A percentile compares a stretch with the other conserved stretches of the same genome.
phyloP scores from a whole-genome alignment of 345 rosid genomes.

The Noccaea caerulescens region DNA sequence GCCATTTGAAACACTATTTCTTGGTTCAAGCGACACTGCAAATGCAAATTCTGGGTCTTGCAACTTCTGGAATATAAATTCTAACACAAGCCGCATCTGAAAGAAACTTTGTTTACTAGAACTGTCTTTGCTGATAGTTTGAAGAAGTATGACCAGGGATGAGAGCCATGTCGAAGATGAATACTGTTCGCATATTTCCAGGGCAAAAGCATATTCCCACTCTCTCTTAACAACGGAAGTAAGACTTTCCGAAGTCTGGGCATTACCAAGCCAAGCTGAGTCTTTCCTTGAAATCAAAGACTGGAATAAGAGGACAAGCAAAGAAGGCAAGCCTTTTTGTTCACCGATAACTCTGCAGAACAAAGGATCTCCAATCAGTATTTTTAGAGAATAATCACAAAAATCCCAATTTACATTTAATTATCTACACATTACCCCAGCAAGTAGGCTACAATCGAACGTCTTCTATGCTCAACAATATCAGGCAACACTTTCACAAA shows the following conservation, averaged over 20 bases:
- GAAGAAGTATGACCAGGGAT: constrained; percentile 67
- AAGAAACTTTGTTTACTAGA: constrained; percentile 46
- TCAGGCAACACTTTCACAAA: constrained; percentile 81
- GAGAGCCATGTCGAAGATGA: constrained; percentile 87
- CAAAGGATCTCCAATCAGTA: constrained; percentile 20
- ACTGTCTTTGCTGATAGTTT: constrained; percentile 47
- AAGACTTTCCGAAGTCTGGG: constrained; percentile 42
- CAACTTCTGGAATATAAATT: constrained; percentile 67
- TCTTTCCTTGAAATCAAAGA: constrained; percentile 65
- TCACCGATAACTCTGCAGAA: constrained; percentile 84
- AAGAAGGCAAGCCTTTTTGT: constrained; percentile 70
- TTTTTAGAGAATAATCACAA: neutral
- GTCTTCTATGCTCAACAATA: constrained; percentile 77
- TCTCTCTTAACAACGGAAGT: constrained; percentile 52
- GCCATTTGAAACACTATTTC: constrained; percentile 52
- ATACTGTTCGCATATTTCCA: constrained; percentile 76
- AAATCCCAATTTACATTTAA: constrained; percentile 8
- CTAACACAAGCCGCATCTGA: constrained; percentile 59
- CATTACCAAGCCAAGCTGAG: constrained; percentile 44
- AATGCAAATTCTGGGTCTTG: constrained; percentile 82
- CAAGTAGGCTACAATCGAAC: constrained; percentile 63
- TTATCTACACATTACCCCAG: constrained; percentile 61
- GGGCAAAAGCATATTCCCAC: constrained; percentile 87
- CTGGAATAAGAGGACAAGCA: constrained; percentile 72
- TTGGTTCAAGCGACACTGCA: constrained; percentile 61